Evolutionary conservation across 2,329 filamentous ascomycete species (phyloP).

Genomic region (Trichoderma atroviride): DNA sequence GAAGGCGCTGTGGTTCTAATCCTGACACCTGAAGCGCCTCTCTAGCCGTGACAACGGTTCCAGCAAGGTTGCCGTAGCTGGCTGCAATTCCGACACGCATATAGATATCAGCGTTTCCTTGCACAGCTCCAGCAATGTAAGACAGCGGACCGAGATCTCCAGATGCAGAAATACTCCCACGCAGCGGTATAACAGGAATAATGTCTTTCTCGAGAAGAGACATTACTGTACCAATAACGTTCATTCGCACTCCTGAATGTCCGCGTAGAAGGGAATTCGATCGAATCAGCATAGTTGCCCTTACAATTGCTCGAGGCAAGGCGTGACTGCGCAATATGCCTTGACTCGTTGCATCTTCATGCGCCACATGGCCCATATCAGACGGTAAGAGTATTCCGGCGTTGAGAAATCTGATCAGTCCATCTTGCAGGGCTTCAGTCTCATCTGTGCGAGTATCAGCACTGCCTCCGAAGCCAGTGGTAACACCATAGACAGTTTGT

Average conservation of each 20-base stretch:
- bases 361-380: background rate
- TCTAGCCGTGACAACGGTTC: constrained; percentile 31
- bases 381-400: background rate
- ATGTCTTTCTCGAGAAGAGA: constrained; percentile 28
- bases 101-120: constrained; percentile 49
- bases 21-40: constrained; percentile 34
- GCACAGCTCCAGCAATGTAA: constrained; percentile 54
- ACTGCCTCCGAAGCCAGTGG: background rate
- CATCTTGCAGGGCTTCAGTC: background rate
- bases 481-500: background rate
- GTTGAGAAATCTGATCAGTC: background rate
- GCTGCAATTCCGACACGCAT: constrained; percentile 34
- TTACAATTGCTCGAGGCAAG: background rate
- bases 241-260: background rate
- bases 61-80: constrained; percentile 14
- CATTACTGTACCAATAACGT: background rate
- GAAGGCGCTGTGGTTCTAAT: constrained; percentile 37
- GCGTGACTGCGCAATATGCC: background rate
- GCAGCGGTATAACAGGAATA: constrained; percentile 55
- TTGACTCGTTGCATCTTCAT: background rate
- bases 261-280: background rate
- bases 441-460: background rate
- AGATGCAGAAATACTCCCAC: constrained; percentile 61
- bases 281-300: background rate
- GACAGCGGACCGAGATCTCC: constrained; percentile 60